Conservation (phyloP, 1,284 basidiomycete genomes). For the Lignosus rhinocerotis region DNA sequence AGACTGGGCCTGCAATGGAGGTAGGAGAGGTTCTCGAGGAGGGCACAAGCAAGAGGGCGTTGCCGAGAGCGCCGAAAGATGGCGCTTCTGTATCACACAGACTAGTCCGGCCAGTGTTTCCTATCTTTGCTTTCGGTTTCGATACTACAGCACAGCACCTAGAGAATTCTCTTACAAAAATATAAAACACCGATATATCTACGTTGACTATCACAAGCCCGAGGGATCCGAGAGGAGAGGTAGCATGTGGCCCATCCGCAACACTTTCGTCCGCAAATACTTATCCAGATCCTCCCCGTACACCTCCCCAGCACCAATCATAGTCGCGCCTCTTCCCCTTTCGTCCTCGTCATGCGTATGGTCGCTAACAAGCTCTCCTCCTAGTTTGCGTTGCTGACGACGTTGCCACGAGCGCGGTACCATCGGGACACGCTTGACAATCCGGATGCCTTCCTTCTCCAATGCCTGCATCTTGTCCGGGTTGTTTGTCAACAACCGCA, state of each 20-base stretch:
- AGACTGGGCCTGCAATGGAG: not conserved
- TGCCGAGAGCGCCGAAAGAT: not conserved
- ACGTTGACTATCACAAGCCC: conserved; percentile 10
- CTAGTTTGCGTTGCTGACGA: conserved; percentile 35
- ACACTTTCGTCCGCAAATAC: conserved; percentile 94
- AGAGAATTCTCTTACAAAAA: not conserved
- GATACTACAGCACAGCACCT: not conserved
- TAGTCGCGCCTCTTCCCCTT: conserved; percentile 70
- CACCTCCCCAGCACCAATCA: conserved; percentile 82
- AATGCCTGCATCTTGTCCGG: conserved; percentile 95
- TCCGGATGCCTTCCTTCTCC: conserved; percentile 78
- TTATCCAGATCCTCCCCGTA: conserved; percentile 90
- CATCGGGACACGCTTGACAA: conserved; percentile 91
- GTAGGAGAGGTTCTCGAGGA: not conserved
- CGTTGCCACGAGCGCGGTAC: conserved; percentile 88
- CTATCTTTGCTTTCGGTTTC: not conserved
- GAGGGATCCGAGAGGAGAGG: conserved; percentile 44
- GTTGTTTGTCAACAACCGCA: conserved; percentile 94
- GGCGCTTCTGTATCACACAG: not conserved
- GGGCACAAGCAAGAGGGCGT: not conserved
- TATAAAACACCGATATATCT: conserved; percentile 2
- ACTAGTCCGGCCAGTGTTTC: not conserved
- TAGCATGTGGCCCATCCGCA: conserved; percentile 95
- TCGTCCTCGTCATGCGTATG: conserved; percentile 38
- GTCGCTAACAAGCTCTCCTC: conserved; percentile 16